Percentiles rank a stretch among this genome's conserved stretches.
phyloP scores from a whole-genome alignment of 2,329 filamentous ascomycete species.

The Furcasterigmium furcatum region DNA sequence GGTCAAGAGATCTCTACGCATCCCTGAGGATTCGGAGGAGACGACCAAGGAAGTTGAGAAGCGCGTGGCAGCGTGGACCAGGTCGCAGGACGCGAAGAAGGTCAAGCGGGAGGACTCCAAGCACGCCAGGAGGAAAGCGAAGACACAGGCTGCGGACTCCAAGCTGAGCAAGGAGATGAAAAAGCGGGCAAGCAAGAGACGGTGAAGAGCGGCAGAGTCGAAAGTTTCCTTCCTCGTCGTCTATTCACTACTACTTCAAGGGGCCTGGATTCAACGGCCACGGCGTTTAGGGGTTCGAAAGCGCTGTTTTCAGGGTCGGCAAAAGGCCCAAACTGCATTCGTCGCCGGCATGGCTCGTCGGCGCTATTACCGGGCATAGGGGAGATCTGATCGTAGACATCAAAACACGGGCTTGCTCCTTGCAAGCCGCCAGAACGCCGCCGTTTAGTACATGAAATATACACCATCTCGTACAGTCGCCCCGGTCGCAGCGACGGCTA shows the following conservation, averaged over 20 bases:
- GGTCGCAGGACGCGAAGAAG: slow-evolving; percentile 9
- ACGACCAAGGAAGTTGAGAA: slow-evolving; percentile 8
- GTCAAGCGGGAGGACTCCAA: slow-evolving; percentile 3
- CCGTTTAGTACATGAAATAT: background rate
- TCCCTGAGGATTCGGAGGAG: slow-evolving; percentile 8
- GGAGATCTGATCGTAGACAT: background rate
- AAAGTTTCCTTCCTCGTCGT: slow-evolving; percentile 17
- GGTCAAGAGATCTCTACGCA: slow-evolving; percentile 8
- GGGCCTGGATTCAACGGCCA: too few species aligned
- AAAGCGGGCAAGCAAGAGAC: slow-evolving; percentile 8
- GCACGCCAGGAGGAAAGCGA: slow-evolving; percentile 1
- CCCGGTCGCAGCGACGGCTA: background rate
- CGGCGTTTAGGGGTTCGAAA: too few species aligned
- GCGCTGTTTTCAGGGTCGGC: too few species aligned
- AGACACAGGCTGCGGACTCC: slow-evolving; percentile 6
- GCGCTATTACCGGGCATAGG: too few species aligned
- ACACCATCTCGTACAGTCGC: background rate
- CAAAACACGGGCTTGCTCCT: background rate
- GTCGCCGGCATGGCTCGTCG: too few species aligned
- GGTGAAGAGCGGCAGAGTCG: slow-evolving; percentile 1
- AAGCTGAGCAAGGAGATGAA: slow-evolving; percentile 9
- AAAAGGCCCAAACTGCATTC: too few species aligned
- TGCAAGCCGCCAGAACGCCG: background rate
- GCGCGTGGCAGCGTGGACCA: slow-evolving; percentile 6
- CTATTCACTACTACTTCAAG: background rate